These are phyloP conservation scores for Chenopodium berlandieri DNA, from an alignment of 148 eudicot species.

Conservation along the genomic window DNA sequence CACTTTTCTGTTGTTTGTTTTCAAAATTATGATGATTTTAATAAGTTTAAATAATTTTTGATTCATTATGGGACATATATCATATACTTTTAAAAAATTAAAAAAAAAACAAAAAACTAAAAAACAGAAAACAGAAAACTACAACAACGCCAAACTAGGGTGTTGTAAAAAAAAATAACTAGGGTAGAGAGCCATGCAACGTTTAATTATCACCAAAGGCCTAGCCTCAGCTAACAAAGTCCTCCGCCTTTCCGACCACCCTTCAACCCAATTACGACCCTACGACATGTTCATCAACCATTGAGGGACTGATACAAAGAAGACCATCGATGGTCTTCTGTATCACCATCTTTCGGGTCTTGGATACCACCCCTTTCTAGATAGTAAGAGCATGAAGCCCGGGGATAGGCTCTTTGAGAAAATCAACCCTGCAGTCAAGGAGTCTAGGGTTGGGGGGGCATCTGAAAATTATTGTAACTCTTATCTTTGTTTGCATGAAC, in stretches of 20 bases:
- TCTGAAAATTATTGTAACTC: slow-evolving; percentile 62
- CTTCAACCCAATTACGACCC: slow-evolving; percentile 15
- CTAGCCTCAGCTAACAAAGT: slow-evolving; percentile 3
- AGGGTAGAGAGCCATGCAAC: slow-evolving; percentile 25
- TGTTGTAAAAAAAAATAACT: no score
- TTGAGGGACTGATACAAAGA: slow-evolving; percentile 58
- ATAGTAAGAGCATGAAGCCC: slow-evolving; percentile 60
- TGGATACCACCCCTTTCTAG: slow-evolving; percentile 53
- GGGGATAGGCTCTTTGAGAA: slow-evolving; percentile 51
- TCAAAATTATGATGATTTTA: no score
- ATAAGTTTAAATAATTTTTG: no score
- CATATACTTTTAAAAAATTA: no score
- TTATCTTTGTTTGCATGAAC: slow-evolving; percentile 63
- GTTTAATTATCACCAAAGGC: slow-evolving; percentile 22
- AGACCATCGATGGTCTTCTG: slow-evolving; percentile 50
- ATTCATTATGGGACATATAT: no score
- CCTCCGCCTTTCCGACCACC: neutral
- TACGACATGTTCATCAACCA: slow-evolving; percentile 69
- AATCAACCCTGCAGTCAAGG: slow-evolving; percentile 40
- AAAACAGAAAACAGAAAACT: no score
- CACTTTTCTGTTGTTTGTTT: no score
- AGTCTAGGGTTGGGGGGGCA: slow-evolving; percentile 50
- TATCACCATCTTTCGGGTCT: slow-evolving; percentile 36
- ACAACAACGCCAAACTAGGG: no score
- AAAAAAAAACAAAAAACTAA: no score